These are phyloP conservation scores for Letharia lupina DNA, from an alignment of 495 filamentous ascomycete species.

Conservation along the genomic window DNA sequence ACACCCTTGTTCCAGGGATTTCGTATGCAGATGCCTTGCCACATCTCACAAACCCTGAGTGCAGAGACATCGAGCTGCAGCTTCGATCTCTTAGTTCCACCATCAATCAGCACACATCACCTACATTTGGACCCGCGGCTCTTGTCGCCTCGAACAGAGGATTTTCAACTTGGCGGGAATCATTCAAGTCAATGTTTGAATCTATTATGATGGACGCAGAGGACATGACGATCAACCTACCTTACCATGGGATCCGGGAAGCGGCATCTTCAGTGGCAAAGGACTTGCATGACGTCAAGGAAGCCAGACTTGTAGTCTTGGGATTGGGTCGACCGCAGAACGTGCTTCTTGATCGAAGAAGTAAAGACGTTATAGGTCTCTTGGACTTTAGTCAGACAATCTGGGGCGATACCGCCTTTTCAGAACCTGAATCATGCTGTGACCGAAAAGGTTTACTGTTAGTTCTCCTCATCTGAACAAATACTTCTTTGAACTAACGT, in stretches of 20 bases:
- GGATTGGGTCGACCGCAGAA: constrained; percentile 47
- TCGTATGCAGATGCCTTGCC: constrained; percentile 36
- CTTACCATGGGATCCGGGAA: constrained; percentile 54
- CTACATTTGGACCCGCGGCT: constrained; percentile 43
- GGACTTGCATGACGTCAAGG: constrained; percentile 47
- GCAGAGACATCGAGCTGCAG: constrained; percentile 37
- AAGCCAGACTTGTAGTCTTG: constrained; percentile 50
- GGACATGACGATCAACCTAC: constrained; percentile 58
- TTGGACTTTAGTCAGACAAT: constrained; percentile 40
- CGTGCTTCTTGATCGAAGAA: constrained; percentile 47
- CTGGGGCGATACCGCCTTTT: constrained; percentile 44
- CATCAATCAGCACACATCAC: constrained; percentile 36
- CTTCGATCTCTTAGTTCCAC: constrained; percentile 31
- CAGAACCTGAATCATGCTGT: constrained; percentile 32
- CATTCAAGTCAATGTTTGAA: constrained; percentile 54
- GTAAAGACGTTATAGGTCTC: constrained; percentile 38
- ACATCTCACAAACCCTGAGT: constrained; percentile 34
- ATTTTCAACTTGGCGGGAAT: constrained; percentile 50
- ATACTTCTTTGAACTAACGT: constrained; percentile 14
- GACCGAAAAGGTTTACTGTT: constrained; percentile 35
- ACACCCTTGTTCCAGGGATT: constrained; percentile 40
- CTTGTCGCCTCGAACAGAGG: constrained; percentile 42
- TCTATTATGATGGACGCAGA: constrained; percentile 58
- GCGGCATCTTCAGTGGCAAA: constrained; percentile 39
- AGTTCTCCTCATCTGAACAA: constrained; percentile 20